These are phyloP conservation scores for Rhizophagus clarus DNA, from an alignment of 192 early-diverging fungal species.

Conservation along the genomic window DNA sequence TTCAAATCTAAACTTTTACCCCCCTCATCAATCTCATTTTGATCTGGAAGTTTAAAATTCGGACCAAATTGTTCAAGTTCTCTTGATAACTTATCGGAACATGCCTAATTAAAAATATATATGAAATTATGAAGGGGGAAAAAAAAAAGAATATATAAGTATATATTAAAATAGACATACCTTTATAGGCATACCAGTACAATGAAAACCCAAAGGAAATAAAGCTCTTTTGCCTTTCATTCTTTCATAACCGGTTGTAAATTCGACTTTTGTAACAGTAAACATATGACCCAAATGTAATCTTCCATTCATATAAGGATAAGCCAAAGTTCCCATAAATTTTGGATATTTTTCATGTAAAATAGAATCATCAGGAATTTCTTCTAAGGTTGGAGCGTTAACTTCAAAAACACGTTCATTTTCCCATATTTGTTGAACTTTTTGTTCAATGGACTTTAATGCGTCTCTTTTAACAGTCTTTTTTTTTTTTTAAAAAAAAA, in stretches of 20 bases:
- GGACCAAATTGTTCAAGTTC: slow-evolving; percentile 85
- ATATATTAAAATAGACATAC: slow-evolving; percentile 37
- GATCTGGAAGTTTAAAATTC: slow-evolving; percentile 56
- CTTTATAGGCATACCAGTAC: slow-evolving; percentile 99
- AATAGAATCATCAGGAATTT: slow-evolving; percentile 43
- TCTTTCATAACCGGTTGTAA: slow-evolving; percentile 91
- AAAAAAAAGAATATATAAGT: background rate
- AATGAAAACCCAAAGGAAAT: slow-evolving; percentile 98
- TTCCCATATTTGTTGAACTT: slow-evolving; percentile 82
- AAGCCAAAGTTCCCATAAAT: slow-evolving; percentile 93
- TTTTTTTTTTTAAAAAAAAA: too few relatives aligned
- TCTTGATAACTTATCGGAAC: slow-evolving; percentile 82
- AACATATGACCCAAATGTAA: slow-evolving; percentile 98
- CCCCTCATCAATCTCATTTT: background rate
- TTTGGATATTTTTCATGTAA: slow-evolving; percentile 78
- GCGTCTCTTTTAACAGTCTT: slow-evolving; percentile 81
- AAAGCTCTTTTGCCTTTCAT: slow-evolving; percentile 90
- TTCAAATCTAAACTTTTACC: slow-evolving; percentile 8
- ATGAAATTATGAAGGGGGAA: background rate
- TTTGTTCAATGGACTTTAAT: slow-evolving; percentile 72
- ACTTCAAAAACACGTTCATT: slow-evolving; percentile 76
- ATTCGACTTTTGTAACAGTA: slow-evolving; percentile 94
- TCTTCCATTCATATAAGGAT: slow-evolving; percentile 95
- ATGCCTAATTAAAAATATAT: slow-evolving; percentile 57
- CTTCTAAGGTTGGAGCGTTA: slow-evolving; percentile 77